Evolutionary conservation across 1,284 basidiomycete species (phyloP), one percentile per base, ranked within the genome.

Genomic region (Ceratobasidium sp.): DNA sequence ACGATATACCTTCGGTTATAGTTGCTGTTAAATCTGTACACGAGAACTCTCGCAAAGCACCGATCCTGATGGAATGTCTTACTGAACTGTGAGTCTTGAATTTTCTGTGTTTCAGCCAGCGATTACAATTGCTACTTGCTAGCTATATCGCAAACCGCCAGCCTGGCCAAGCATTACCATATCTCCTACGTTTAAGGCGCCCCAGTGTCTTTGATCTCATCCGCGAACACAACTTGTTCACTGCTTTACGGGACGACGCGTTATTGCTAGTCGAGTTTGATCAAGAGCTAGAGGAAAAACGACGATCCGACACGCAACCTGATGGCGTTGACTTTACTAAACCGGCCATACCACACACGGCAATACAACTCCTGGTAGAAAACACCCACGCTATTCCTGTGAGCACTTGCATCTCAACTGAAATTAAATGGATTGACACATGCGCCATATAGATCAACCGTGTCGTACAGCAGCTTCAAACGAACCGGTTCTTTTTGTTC

Each of bases 381-480:
- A 95, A 99, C 81, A 94, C 93, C 0, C 93, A 98, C 80, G 96
- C 97, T 14, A 98, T 99, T 80, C 95, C 96, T 4, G 96, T 95
- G 77, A 51, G 27, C 61, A 13, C 16, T 53, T 34, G 11, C 4
- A 14, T 58, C 56, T 22, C 19, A 3, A 16, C 8, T 11, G 1
- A 22, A 13, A 22, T 22, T 19, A 34, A 1, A 27, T n/a, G 0
- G 13, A 34, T 31, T 76, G n/a, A 66, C 53, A 39, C 14, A 19
- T 59, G n/a, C 65, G 31, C 27, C 39, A 24, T 8, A 22, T 80
- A 98, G 94, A 92, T 95, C 72, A 87, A 88, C 11, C 87, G 93
- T 27, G 97, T 98, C 0, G 93, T 98, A 2, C 86, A 91, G 75
- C 98, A 99, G 81, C 87, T 99, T 39, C 87, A 90, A 77, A 84